Percentiles rank a stretch among this genome's conserved stretches.
Conservation (phyloP, 2,329 filamentous ascomycete species). For the Zymoseptoria brevis region DNA sequence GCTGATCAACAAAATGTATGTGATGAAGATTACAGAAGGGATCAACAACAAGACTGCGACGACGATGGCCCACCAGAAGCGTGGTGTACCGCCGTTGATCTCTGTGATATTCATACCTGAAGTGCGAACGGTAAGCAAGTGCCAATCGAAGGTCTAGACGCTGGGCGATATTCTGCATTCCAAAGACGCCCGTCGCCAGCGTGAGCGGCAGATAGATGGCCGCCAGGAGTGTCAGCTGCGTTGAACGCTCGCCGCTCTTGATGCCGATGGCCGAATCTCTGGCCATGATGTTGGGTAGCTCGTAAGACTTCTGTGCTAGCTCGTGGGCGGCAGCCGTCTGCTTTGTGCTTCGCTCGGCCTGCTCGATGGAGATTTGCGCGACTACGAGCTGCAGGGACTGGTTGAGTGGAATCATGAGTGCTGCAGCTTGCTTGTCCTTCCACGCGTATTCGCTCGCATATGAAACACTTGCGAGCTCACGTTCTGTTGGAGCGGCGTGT, state of each 20-base stretch:
- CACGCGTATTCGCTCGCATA: not conserved
- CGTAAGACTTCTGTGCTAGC: not conserved
- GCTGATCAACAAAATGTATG: not conserved
- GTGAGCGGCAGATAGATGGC: conserved; percentile 4
- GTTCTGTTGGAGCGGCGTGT: not conserved
- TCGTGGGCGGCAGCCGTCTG: not conserved
- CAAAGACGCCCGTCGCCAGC: conserved; percentile 2
- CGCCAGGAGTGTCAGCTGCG: not conserved
- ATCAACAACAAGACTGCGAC: not conserved
- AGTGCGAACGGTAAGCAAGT: too few relatives aligned
- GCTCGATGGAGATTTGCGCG: not conserved
- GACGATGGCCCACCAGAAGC: not conserved
- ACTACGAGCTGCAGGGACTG: not conserved
- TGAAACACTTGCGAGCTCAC: not conserved
- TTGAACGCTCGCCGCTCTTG: not conserved
- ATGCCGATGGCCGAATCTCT: not conserved
- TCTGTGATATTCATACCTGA: conserved; percentile 5
- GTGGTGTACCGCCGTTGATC: not conserved
- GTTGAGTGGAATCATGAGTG: not conserved
- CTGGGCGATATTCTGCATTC: too few relatives aligned
- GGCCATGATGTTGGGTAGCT: not conserved
- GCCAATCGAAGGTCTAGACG: too few relatives aligned
- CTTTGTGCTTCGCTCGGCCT: not conserved
- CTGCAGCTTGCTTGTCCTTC: not conserved
- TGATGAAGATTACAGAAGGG: not conserved